phyloP scores from a whole-genome alignment of 2,329 filamentous ascomycete species.

The Stemphylium lycopersici region DNA sequence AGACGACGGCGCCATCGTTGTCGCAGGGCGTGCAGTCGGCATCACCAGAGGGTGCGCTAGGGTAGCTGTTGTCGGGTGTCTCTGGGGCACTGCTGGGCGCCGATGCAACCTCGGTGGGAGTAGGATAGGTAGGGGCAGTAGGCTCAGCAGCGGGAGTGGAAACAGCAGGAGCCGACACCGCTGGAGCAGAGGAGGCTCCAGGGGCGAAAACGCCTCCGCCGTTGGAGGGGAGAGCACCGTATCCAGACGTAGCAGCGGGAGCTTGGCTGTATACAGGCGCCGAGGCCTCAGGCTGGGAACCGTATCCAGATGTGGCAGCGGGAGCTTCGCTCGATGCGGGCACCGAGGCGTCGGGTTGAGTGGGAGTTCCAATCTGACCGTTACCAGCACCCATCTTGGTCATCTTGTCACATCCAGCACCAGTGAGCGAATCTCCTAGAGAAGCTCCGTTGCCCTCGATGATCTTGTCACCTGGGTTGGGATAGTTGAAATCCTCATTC shows the following conservation, averaged over 20 bases:
- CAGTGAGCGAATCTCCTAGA: slow-evolving; percentile 38
- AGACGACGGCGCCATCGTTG: slow-evolving; percentile 51
- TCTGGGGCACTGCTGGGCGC: slow-evolving; percentile 11
- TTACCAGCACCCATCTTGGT: slow-evolving; percentile 41
- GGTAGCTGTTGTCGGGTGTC: slow-evolving; percentile 14
- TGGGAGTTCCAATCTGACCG: slow-evolving; percentile 36
- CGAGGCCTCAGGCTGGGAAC: slow-evolving; percentile 1
- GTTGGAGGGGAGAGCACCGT: slow-evolving; percentile 14
- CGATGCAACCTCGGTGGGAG: slow-evolving; percentile 13
- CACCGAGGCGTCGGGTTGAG: slow-evolving; percentile 9
- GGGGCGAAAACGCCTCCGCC: slow-evolving; percentile 35
- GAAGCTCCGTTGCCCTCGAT: slow-evolving; percentile 42
- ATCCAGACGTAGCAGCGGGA: slow-evolving; percentile 4
- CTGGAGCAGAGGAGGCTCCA: slow-evolving; percentile 38
- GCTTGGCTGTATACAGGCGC: slow-evolving; percentile 1
- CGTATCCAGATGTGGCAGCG: background rate
- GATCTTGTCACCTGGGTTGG: slow-evolving; percentile 65
- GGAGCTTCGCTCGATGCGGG: slow-evolving; percentile 1
- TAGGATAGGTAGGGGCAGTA: background rate
- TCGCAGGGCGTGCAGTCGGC: slow-evolving; percentile 46
- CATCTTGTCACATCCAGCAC: slow-evolving; percentile 38
- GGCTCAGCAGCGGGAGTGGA: slow-evolving; percentile 11
- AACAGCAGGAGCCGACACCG: slow-evolving; percentile 10
- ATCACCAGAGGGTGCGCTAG: slow-evolving; percentile 14
- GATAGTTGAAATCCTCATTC: slow-evolving; percentile 66